Base-by-base conservation (phyloP, 2,329 filamentous ascomycete genomes). In the Colletotrichum sansevieriae region DNA sequence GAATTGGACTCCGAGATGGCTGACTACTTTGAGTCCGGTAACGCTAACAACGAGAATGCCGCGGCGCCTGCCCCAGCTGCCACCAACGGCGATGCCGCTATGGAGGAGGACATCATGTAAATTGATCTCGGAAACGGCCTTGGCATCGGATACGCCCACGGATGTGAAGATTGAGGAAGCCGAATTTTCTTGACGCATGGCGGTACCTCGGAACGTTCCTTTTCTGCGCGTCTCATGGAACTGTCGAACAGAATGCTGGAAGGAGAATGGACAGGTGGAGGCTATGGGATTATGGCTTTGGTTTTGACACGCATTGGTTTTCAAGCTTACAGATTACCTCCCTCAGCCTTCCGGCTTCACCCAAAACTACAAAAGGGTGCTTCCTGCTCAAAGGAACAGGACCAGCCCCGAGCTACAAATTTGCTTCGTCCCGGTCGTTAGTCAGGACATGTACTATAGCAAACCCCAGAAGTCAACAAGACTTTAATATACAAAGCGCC, bases 1-100 rank as follows among this genome's bases (percentile, higher is more conserved):
- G 95, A 99, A 83, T 90, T 99, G 29, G 96, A 99, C 79, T 94
- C 93, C 4, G 96, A 99, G 80, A 99, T 99, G 96, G 91, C 90
- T 20, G 96, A 98, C 80, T 99, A 99, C 84, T 98, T 97, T 78
- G 89, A 86, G 61, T 75, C 80, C 33, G 80, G 80, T 46, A 74
- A 75, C 39, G 77, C 82, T 72, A 83, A 79, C 60, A 83, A 80
- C 61, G 77, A 82, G 68, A 82, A 81, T 46, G 81, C 78, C 68
- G 82, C 83, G 70, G 81, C 83, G 35, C 83, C 83, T 71, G 83
- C 85, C 68, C 74, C 82, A 62, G 78, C 82, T 51, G 78, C 81
- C 63, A 73, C 77, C 64, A 82, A 78, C 64, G 87, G 84, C 54
- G 88, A 90, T 74, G 88, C 87, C 44, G 77, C 85, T n/a, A 91